Conservation (phyloP, 1,284 basidiomycete species). For the Sutorius eximius region DNA sequence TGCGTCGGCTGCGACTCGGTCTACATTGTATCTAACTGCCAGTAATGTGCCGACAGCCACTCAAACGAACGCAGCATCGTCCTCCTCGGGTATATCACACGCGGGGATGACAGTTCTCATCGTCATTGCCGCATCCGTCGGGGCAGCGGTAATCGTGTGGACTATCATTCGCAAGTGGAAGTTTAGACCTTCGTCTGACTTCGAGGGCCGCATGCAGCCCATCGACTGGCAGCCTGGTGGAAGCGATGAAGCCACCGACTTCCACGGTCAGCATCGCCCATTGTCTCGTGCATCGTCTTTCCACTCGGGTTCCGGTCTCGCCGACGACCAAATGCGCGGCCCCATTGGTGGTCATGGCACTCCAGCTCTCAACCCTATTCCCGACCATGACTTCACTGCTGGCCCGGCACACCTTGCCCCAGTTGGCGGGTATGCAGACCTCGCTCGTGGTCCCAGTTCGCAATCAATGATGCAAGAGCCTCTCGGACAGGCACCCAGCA, state of each 20-base stretch:
- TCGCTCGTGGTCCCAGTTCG: conserved; percentile 63
- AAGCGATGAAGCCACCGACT: conserved; percentile 45
- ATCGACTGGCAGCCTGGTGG: conserved; percentile 78
- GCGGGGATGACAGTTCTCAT: conserved; percentile 71
- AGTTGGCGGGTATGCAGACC: conserved; percentile 76
- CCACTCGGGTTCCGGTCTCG: conserved; percentile 58
- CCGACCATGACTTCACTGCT: conserved; percentile 82
- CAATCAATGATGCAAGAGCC: conserved; percentile 62
- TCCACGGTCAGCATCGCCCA: conserved; percentile 51
- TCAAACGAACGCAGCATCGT: conserved; percentile 23
- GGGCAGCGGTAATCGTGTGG: conserved; percentile 71
- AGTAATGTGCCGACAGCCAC: conserved; percentile 23
- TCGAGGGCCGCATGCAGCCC: conserved; percentile 80
- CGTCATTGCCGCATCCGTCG: conserved; percentile 67
- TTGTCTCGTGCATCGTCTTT: conserved; percentile 67
- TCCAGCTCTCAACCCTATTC: conserved; percentile 44
- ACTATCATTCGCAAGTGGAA: conserved; percentile 92
- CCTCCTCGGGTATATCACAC: conserved; percentile 45
- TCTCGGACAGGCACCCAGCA: conserved; percentile 46
- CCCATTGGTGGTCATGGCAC: conserved; percentile 28
- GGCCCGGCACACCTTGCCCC: conserved; percentile 56
- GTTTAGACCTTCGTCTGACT: conserved; percentile 74
- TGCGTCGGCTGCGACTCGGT: conserved; percentile 12
- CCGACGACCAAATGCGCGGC: conserved; percentile 37
- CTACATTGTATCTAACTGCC: conserved; percentile 19